Evolutionary conservation across 768 basidiomycete species (phyloP), one percentile per base, ranked within the genome.

Genomic region (Neoboletus subvelutipes): DNA sequence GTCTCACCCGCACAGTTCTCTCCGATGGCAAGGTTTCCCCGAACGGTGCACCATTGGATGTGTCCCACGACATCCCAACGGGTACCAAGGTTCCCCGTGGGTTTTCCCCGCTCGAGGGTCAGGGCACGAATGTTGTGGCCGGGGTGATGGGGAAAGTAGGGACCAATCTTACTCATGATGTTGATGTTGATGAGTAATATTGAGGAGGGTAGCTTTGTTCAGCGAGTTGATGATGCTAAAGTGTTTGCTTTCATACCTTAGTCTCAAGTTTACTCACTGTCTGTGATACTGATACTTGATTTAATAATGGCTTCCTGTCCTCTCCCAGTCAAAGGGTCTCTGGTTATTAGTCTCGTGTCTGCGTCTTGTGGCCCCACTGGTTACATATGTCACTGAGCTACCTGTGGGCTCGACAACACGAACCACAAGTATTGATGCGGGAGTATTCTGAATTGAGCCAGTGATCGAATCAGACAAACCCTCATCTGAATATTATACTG

Each of bases 251-350:
- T 39, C 8, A 10, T 59, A 36, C 8, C 7, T 6, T 47, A 36
- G 40, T 33, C 26, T 34, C 36, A 26, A 36, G 18, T 15, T 39
- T 24, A 33, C 4, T 28, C 4, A 6, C 33, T 24, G 8, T 37
- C 50, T n/a, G n/a, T n/a, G n/a, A n/a, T n/a, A n/a, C n/a, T 13
- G 22, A 48, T 61, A 50, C 41, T 46, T 24, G 20, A 48, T 17
- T 45, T 33, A 9, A 20, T 58, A 57, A 58, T 39, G 47, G 26
- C 13, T 37, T 36, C 8, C n/a, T 51, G 15, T 17, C 20, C 13
- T n/a, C n/a, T n/a, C n/a, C n/a, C n/a, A n/a, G n/a, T n/a, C n/a
- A n/a, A n/a, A n/a, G n/a, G n/a, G n/a, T n/a, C n/a, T n/a, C n/a
- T 33, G 12, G 12, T 33, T 12, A 13, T 33, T 33, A 33, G 13